Conservation (phyloP, 2,329 filamentous ascomycete species). For the Apiospora pterosperma region DNA sequence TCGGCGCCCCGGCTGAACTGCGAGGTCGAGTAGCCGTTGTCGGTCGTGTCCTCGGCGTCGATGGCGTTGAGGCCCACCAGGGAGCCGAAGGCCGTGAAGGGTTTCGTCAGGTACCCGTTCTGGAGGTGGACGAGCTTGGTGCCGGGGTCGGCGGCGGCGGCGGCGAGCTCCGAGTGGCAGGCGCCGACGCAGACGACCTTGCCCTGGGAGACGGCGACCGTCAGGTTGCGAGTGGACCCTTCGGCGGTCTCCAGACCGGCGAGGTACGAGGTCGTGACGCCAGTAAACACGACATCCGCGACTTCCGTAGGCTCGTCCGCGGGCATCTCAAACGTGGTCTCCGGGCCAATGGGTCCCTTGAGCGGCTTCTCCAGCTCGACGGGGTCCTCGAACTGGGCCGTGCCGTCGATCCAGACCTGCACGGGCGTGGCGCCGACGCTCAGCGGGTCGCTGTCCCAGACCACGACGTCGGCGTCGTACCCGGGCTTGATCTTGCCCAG, state of each 20-base stretch:
- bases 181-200: conserved; percentile 53
- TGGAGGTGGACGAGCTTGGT: conserved; percentile 43
- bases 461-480: conserved; percentile 58
- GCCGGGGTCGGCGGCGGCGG: conserved; percentile 28
- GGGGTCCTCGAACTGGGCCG: conserved; percentile 52
- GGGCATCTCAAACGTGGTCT: conserved; percentile 37
- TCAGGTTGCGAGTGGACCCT: conserved; percentile 28
- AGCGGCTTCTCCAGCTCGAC: conserved; percentile 51
- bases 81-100: conserved; percentile 58
- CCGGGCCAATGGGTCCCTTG: conserved; percentile 33
- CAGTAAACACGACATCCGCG: conserved; percentile 50
- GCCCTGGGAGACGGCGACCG: conserved; percentile 51
- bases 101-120: conserved; percentile 58
- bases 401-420: conserved; percentile 63
- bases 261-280: conserved; percentile 50
- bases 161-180: conserved; percentile 43
- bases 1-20: conserved; percentile 57
- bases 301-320: conserved; percentile 36
- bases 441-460: conserved; percentile 62
- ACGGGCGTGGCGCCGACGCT: conserved; percentile 56
- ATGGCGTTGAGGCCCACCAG: conserved; percentile 62
- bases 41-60: conserved; percentile 50
- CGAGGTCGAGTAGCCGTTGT: conserved; percentile 44
- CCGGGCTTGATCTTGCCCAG: conserved; percentile 60
- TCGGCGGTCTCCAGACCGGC: conserved; percentile 26